These are phyloP conservation scores for Fusarium papillatum DNA, from an alignment of 2,329 filamentous ascomycete genomes.

Conservation along the genomic window DNA sequence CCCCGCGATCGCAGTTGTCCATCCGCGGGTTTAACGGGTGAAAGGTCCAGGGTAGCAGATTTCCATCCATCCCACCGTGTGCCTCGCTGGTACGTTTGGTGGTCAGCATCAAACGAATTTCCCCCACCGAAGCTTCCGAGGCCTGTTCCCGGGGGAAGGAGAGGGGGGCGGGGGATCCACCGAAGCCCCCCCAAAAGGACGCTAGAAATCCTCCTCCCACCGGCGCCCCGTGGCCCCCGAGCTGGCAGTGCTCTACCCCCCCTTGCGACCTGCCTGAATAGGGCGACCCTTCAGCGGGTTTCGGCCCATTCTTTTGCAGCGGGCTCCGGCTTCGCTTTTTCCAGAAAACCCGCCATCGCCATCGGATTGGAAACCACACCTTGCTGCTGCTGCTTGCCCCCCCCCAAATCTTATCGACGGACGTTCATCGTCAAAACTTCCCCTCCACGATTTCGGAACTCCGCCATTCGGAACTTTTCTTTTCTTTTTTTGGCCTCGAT, in stretches of 20 bases:
- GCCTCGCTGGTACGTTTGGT: background rate
- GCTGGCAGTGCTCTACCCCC: background rate
- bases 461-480: background rate
- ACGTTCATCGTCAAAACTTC: conserved; percentile 24
- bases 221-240: background rate
- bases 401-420: background rate
- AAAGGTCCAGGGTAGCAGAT: background rate
- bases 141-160: conserved; percentile 1
- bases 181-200: conserved; percentile 3
- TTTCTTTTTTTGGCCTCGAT: background rate
- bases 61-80: no score
- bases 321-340: conserved; percentile 40
- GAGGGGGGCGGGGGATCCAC: background rate
- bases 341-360: conserved; percentile 42
- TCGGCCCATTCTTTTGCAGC: conserved; percentile 16
- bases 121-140: conserved; percentile 6
- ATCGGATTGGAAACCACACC: conserved; percentile 1
- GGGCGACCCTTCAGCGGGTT: conserved; percentile 19
- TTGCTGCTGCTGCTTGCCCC: background rate
- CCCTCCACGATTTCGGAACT: conserved; percentile 25
- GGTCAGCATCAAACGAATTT: background rate
- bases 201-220: conserved; percentile 5
- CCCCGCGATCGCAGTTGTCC: background rate
- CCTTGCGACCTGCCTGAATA: conserved; percentile 40
- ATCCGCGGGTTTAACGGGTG: background rate